Conservation (phyloP, 192 early-diverging fungal genomes). For the Gryganskiella cystojenkinii region DNA sequence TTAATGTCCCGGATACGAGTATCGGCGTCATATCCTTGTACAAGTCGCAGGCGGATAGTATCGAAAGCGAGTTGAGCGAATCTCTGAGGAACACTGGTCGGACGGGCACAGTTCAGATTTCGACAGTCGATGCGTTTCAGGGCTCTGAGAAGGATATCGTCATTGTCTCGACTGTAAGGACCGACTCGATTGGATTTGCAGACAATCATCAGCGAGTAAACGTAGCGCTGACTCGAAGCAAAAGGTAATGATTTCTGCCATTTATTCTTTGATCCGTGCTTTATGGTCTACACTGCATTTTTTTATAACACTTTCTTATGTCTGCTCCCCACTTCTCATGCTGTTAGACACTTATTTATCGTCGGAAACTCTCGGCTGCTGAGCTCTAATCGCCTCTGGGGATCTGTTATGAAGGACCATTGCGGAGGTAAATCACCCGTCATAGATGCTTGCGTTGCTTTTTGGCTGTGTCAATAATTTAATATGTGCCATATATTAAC, state of each 20-base stretch:
- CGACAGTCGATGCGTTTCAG: conserved; percentile 82
- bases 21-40: conserved; percentile 79
- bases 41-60: conserved; percentile 69
- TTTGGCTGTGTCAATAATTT: not conserved
- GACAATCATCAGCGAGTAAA: conserved; percentile 76
- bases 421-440: conserved; percentile 22
- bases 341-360: conserved; percentile 73
- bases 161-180: conserved; percentile 73
- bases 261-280: not conserved
- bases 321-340: not conserved
- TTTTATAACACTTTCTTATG: not conserved
- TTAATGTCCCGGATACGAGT: conserved; percentile 55
- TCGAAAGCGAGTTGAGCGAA: conserved; percentile 37
- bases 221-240: conserved; percentile 79
- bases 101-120: conserved; percentile 56
- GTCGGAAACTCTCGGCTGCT: conserved; percentile 58
- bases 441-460: not conserved
- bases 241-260: conserved; percentile 53
- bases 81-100: conserved; percentile 39
- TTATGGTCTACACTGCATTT: not conserved
- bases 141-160: conserved; percentile 85
- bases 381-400: conserved; percentile 27
- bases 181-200: conserved; percentile 67
- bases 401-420: conserved; percentile 27
- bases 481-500: no score